phyloP scores from a whole-genome alignment of 2,329 filamentous ascomycete genomes.

The Chaetomium strumarium region DNA sequence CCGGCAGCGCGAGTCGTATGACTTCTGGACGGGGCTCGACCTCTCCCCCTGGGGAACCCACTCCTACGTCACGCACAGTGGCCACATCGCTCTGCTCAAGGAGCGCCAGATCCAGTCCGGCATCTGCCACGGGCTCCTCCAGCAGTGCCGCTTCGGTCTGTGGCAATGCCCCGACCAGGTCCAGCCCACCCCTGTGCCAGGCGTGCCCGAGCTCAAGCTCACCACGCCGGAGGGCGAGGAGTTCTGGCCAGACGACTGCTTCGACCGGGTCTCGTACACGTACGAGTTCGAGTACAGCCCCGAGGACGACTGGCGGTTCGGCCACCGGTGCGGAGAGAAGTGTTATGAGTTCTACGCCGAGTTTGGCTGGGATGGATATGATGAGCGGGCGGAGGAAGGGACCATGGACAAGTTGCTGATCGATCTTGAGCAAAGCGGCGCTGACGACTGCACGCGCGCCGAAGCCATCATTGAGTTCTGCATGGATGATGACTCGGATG shows the following conservation, averaged over 20 bases:
- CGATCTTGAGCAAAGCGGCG: too few relatives aligned
- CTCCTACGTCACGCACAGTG: background rate
- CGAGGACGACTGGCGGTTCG: background rate
- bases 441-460: too few relatives aligned
- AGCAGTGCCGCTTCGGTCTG: background rate
- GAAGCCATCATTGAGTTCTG: too few relatives aligned
- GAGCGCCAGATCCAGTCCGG: background rate
- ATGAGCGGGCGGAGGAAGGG: background rate
- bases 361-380: background rate
- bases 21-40: constrained; percentile 3
- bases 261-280: background rate
- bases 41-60: background rate
- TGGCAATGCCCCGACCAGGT: background rate
- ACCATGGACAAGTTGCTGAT: background rate
- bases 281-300: background rate
- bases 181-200: background rate
- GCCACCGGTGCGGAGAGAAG: background rate
- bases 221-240: constrained; percentile 1
- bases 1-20: background rate
- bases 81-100: background rate
- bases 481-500: too few relatives aligned
- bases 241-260: constrained; percentile 1
- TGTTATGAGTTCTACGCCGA: background rate
- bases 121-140: background rate
- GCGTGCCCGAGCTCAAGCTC: background rate